Evolutionary conservation across 768 basidiomycete genomes (phyloP), one percentile per base, ranked within the genome.

Genomic region (Cystofilobasidium ferigula): DNA sequence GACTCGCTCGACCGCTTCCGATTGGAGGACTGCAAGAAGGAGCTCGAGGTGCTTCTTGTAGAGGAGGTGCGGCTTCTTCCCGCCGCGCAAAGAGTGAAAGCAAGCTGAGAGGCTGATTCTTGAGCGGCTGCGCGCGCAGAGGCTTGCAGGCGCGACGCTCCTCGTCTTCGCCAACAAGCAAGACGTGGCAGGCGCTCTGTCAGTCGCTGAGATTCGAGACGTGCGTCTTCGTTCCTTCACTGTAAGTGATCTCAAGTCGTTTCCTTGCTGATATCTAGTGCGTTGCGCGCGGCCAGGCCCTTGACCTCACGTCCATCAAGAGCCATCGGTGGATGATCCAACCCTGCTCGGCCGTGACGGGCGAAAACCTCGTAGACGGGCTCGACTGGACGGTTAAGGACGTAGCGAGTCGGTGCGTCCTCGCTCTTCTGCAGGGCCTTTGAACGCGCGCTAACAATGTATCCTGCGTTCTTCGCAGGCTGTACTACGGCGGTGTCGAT

Each of bases 131-230:
- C 68, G 28, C 13, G 36, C 24, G 34, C 68, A 98, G 93, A 83
- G 95, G 73, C 78, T 98, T 66, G 85, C 90, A 59, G 94, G 95
- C n/a, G 95, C 95, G 48, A 93, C 91, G 16, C 81, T 98, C 59
- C 83, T 98, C 42, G 85, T 98, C 62, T 89, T 98, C 74, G 95
- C 95, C 34, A 99, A 99, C 78, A 99, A 99, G 77, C 93, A 95
- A 74, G 95, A 99, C 78, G 83, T 98, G 64, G 82, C 82, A 65
- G 89, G 90, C 57, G 87, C 91, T 0, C 84, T 97, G 85, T 82
- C 83, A 36, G 82, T 85, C 69, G 75, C 77, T 36, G 90, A 95
- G 78, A 95, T 97, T 70, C 81, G 84, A 68, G 81, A 88, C 73
- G 93, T 89, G 75, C 75, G 86, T 79, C 30, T 26, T 40, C 30